phyloP scores from a whole-genome alignment of 2,329 filamentous ascomycete species.

The Paraphaeosphaeria minitans region DNA sequence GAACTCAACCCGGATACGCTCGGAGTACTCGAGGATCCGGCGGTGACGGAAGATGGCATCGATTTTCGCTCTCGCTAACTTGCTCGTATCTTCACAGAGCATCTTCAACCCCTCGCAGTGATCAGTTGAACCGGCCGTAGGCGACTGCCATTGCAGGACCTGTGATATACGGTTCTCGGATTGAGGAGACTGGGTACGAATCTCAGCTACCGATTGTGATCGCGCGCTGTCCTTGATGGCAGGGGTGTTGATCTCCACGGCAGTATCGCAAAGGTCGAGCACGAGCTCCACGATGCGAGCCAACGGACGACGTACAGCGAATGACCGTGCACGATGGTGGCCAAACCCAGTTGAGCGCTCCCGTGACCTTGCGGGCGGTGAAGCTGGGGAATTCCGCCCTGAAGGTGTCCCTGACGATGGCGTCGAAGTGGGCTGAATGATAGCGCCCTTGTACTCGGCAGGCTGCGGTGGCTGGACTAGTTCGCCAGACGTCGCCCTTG shows the following conservation, averaged over 20 bases:
- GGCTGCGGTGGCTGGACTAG: conserved; percentile 53
- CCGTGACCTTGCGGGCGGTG: conserved; percentile 67
- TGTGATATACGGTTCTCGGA: conserved; percentile 95
- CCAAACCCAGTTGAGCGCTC: conserved; percentile 72
- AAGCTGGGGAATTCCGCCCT: conserved; percentile 71
- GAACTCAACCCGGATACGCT: conserved; percentile 93
- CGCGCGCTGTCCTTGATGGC: conserved; percentile 81
- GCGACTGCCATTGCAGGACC: conserved; percentile 95
- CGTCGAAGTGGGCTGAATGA: conserved; percentile 74
- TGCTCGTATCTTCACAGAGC: conserved; percentile 89
- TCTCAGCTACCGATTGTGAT: conserved; percentile 70
- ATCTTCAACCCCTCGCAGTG: conserved; percentile 88
- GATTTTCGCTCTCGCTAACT: conserved; percentile 82
- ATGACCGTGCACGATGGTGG: conserved; percentile 83
- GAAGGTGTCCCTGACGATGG: conserved; percentile 74
- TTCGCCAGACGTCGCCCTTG: conserved; percentile 59
- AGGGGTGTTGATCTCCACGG: conserved; percentile 91
- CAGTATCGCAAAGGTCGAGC: conserved; percentile 93
- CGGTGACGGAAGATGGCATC: conserved; percentile 92
- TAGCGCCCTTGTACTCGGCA: conserved; percentile 85
- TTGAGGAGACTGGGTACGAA: conserved; percentile 92
- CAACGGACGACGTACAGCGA: conserved; percentile 86
- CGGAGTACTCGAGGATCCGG: conserved; percentile 91
- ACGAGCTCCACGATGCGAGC: conserved; percentile 93
- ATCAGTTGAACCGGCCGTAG: conserved; percentile 86